phyloP scores from a whole-genome alignment of 2,329 filamentous ascomycete genomes.

The Cercospora brassicicola region DNA sequence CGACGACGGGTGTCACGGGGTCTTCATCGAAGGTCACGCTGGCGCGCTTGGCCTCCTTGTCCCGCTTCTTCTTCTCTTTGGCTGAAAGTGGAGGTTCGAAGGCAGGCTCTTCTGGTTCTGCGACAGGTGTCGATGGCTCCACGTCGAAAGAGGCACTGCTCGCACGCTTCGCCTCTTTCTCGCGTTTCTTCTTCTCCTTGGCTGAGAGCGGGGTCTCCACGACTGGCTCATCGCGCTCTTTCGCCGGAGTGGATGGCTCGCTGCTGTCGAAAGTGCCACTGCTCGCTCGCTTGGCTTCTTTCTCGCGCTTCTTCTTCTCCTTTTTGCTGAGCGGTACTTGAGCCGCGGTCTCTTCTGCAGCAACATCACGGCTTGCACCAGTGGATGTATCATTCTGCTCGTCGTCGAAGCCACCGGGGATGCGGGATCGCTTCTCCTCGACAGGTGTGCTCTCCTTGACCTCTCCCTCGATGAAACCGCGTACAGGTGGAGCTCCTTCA shows the following conservation, averaged over 20 bases:
- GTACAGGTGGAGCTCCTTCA: conserved; percentile 36
- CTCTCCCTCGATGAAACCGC: conserved; percentile 46
- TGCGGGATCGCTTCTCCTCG: conserved; percentile 51
- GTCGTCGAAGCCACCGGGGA: conserved; percentile 62
- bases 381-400: conserved; percentile 22
- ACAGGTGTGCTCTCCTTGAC: conserved; percentile 58
- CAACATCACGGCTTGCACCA: conserved; percentile 5
- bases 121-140: conserved; percentile 13
- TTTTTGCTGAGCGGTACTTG: conserved; percentile 38
- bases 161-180: conserved; percentile 43
- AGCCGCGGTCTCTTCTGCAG: conserved; percentile 29
- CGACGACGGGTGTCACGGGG: conserved; percentile 14
- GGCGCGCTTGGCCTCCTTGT: conserved; percentile 43
- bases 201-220: conserved; percentile 3
- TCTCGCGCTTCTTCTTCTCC: conserved; percentile 39
- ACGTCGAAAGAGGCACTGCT: conserved; percentile 14
- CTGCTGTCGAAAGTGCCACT: conserved; percentile 15
- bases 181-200: conserved; percentile 31
- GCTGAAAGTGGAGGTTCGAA: conserved; percentile 40
- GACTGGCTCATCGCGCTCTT: conserved; percentile 3
- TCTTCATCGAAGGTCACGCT: conserved; percentile 18
- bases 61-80: conserved; percentile 47
- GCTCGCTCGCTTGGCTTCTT: conserved; percentile 40
- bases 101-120: conserved; percentile 24
- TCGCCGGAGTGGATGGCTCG: conserved; percentile 19